phyloP scores from a whole-genome alignment of 148 eudicot species.

The Dysphania ambrosioides region DNA sequence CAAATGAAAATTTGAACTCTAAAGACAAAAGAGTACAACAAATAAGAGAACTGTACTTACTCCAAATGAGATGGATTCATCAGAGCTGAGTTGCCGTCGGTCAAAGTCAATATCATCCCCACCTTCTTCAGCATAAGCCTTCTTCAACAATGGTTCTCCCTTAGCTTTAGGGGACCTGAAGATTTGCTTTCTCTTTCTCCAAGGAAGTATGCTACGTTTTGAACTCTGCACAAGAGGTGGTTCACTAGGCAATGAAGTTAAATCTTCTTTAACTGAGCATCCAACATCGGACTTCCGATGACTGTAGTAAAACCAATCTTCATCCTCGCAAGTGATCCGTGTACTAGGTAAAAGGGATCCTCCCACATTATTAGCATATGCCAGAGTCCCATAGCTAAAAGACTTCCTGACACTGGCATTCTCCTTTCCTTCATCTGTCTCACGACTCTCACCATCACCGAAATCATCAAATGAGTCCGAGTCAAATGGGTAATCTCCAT shows the following conservation, averaged over 20 bases:
- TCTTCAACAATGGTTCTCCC: constrained; percentile 85
- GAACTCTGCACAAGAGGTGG: constrained; percentile 43
- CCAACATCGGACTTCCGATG: constrained; percentile 76
- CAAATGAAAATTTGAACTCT: neutral
- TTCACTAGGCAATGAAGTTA: constrained; percentile 38
- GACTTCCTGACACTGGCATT: constrained; percentile 66
- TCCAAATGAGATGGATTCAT: constrained; percentile 62
- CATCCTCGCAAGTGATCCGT: constrained; percentile 50
- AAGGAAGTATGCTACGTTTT: constrained; percentile 77
- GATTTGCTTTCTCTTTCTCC: constrained; percentile 84
- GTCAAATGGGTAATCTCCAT: constrained; percentile 69
- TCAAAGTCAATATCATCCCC: constrained; percentile 95
- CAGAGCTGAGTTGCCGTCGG: constrained; percentile 85
- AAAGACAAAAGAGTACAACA: neutral
- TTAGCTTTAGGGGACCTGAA: constrained; percentile 76
- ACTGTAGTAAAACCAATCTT: constrained; percentile 79
- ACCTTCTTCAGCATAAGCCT: constrained; percentile 83
- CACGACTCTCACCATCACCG: constrained; percentile 66
- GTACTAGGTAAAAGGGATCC: constrained; percentile 46
- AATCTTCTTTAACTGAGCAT: constrained; percentile 54
- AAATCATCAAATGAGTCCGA: constrained; percentile 70
- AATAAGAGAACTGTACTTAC: constrained; percentile 35
- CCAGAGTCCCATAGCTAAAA: constrained; percentile 75
- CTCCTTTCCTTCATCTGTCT: constrained; percentile 60
- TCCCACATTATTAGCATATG: constrained; percentile 74